phyloP scores from a whole-genome alignment of 768 basidiomycete genomes.

The Russula vinacea region DNA sequence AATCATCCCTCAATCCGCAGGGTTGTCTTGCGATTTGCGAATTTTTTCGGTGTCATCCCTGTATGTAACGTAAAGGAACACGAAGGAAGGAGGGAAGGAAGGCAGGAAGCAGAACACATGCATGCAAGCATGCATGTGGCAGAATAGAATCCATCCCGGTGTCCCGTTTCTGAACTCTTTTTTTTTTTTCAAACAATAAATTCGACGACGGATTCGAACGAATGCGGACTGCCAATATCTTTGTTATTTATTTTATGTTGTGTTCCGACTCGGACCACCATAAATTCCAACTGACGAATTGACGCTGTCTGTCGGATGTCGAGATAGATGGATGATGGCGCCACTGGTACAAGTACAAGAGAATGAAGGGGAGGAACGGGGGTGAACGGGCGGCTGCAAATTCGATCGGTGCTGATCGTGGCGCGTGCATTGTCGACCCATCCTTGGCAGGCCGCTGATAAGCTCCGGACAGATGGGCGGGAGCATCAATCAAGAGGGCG shows the following conservation, averaged over 20 bases:
- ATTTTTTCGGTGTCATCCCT: neutral
- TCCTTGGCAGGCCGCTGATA: constrained; percentile 7
- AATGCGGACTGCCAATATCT: constrained; percentile 12
- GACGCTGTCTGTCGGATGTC: constrained; percentile 22
- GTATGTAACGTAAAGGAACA: constrained; percentile 12
- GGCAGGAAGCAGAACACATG: no score
- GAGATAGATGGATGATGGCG: constrained; percentile 1
- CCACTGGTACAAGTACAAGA: neutral
- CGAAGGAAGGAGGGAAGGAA: neutral
- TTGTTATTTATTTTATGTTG: neutral
- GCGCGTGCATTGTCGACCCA: neutral
- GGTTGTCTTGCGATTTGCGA: no score
- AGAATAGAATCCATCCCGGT: neutral
- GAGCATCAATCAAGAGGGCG: neutral
- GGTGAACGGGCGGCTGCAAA: constrained; percentile 12
- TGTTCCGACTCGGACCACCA: no score
- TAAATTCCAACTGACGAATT: constrained; percentile 12
- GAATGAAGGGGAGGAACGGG: neutral
- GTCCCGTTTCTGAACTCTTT: constrained; percentile 6
- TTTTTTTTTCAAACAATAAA: neutral
- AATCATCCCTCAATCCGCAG: neutral
- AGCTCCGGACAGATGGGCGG: neutral
- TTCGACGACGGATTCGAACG: constrained; percentile 7
- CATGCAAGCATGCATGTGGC: neutral
- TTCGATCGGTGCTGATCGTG: constrained; percentile 25